Percentiles rank a stretch among this genome's conserved stretches.
Evolutionary conservation across 129 eudicot species (phyloP).

Genomic region (Artemisia tridentata): DNA sequence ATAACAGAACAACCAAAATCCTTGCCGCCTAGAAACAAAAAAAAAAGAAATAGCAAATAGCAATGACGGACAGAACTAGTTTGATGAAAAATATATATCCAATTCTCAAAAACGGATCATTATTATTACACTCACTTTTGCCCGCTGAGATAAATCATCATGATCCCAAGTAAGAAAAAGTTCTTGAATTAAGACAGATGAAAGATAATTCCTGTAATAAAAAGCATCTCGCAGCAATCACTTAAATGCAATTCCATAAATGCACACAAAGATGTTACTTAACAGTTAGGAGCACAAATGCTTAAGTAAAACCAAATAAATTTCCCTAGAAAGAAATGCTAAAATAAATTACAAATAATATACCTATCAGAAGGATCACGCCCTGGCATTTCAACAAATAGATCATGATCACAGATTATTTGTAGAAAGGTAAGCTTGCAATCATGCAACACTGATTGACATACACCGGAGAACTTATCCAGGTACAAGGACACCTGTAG

Average conservation of each 20-base stretch:
- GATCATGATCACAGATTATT: slow-evolving; percentile 96
- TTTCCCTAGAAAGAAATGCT: neutral
- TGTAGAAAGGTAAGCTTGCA: slow-evolving; percentile 98
- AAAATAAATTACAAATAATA: slow-evolving; percentile 2
- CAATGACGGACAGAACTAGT: slow-evolving; percentile 9
- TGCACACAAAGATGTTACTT: neutral
- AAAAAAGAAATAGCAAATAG: slow-evolving; percentile 22
- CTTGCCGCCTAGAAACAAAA: slow-evolving; percentile 70
- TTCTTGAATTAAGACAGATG: slow-evolving; percentile 93
- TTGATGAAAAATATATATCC: slow-evolving; percentile 3
- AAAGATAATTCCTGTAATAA: slow-evolving; percentile 84
- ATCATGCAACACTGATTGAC: slow-evolving; percentile 90
- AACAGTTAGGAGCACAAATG: neutral
- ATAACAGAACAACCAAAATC: slow-evolving; percentile 88
- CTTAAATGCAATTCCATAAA: slow-evolving; percentile 6
- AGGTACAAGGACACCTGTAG: slow-evolving; percentile 91
- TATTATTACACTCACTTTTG: slow-evolving; percentile 59
- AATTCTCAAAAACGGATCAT: neutral
- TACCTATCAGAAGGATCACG: slow-evolving; percentile 99
- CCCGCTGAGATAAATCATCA: slow-evolving; percentile 84
- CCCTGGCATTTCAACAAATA: slow-evolving; percentile 99
- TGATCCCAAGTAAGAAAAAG: slow-evolving; percentile 97
- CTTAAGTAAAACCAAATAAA: neutral
- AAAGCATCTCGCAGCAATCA: slow-evolving; percentile 18
- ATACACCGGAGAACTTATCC: slow-evolving; percentile 95